phyloP scores from a whole-genome alignment of 345 rosid species.

The Clausena lansium region DNA sequence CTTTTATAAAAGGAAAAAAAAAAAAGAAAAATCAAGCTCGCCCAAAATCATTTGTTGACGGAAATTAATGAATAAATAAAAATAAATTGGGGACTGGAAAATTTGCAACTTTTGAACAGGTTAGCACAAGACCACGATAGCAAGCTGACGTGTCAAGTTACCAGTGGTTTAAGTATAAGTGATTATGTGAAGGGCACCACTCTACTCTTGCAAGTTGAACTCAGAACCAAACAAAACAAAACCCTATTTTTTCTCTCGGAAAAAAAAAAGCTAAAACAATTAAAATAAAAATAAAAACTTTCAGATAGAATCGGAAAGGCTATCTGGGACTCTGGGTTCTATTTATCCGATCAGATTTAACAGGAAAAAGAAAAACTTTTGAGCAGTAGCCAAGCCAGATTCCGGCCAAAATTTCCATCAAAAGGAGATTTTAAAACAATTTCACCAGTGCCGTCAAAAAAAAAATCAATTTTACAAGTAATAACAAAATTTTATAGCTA shows the following conservation, averaged over 20 bases:
- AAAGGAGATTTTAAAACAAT: background rate
- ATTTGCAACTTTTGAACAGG: background rate
- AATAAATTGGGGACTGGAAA: background rate
- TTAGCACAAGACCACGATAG: conserved; percentile 18
- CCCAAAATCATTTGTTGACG: background rate
- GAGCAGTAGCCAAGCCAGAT: conserved; percentile 4
- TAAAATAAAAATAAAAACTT: background rate
- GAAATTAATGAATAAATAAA: background rate
- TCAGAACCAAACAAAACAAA: conserved; percentile 20
- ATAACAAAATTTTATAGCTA: background rate
- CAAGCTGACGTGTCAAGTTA: conserved; percentile 28
- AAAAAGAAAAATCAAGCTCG: background rate
- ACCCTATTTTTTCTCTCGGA: conserved; percentile 13
- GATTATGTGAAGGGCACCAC: conserved; percentile 20
- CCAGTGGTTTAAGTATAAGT: conserved; percentile 22
- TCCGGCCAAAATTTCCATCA: conserved; percentile 7
- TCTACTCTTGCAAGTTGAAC: conserved; percentile 11
- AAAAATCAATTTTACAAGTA: too few relatives aligned
- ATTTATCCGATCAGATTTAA: conserved; percentile 17
- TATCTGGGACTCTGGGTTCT: background rate
- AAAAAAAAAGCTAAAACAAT: background rate
- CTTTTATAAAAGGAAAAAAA: background rate
- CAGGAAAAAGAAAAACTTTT: background rate
- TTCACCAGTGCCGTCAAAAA: background rate
- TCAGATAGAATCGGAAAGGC: background rate